phyloP scores from a whole-genome alignment of 73 alveolate genomes.

The Blepharisma stoltei region DNA sequence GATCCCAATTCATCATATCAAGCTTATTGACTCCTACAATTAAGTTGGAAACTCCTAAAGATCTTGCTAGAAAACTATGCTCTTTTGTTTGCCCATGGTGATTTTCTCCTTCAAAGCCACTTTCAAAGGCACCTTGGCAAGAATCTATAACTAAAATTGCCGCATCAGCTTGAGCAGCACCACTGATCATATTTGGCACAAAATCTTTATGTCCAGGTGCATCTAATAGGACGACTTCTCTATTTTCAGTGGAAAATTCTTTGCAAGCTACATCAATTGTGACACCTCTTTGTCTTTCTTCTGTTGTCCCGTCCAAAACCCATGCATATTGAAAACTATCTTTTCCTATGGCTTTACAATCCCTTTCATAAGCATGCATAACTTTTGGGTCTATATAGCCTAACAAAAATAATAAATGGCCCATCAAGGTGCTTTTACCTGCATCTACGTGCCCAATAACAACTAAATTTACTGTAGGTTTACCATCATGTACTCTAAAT shows the following conservation, averaged over 20 bases:
- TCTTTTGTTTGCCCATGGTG: conserved; percentile 90
- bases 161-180: conserved; percentile 94
- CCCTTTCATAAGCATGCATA: conserved; percentile 40
- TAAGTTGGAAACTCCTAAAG: conserved; percentile 73
- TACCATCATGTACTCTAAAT: conserved; percentile 41
- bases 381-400: conserved; percentile 53
- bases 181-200: conserved; percentile 97
- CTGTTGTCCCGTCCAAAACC: conserved; percentile 87
- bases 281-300: conserved; percentile 94
- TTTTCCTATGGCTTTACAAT: conserved; percentile 55
- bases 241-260: conserved; percentile 66
- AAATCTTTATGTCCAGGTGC: conserved; percentile 99
- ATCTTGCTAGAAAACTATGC: conserved; percentile 88
- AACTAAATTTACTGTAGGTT: conserved; percentile 71
- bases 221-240: conserved; percentile 82
- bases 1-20: conserved; percentile 73
- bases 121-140: conserved; percentile 63
- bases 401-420: conserved; percentile 73
- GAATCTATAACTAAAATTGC: conserved; percentile 88
- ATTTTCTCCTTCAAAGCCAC: conserved; percentile 68
- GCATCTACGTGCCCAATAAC: conserved; percentile 96
- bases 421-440: conserved; percentile 94
- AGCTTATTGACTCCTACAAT: conserved; percentile 78
- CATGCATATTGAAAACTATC: conserved; percentile 80
- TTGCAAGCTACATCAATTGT: conserved; percentile 94